These are phyloP conservation scores for Lactarius quietus DNA, from an alignment of 768 basidiomycete species.

Conservation along the genomic window DNA sequence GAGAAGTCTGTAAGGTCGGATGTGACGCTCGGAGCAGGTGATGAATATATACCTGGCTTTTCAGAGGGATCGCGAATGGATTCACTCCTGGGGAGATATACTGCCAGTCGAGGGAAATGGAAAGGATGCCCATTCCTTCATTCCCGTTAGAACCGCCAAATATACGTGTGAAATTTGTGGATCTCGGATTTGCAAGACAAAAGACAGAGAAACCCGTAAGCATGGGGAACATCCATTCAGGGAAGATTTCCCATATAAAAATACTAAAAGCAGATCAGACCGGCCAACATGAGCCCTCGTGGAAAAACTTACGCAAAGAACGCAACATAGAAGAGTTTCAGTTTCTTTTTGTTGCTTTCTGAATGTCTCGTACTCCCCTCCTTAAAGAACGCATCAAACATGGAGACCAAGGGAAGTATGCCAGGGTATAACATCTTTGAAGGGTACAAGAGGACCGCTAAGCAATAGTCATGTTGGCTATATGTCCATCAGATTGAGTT, in stretches of 20 bases:
- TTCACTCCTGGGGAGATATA: slow-evolving; percentile 35
- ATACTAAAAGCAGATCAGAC: slow-evolving; percentile 30
- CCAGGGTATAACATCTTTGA: slow-evolving; percentile 51
- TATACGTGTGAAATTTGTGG: slow-evolving; percentile 27
- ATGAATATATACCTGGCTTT: slow-evolving; percentile 36
- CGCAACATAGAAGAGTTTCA: slow-evolving; percentile 50
- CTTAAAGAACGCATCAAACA: slow-evolving; percentile 48
- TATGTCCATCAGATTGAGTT: neutral
- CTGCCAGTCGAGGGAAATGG: slow-evolving; percentile 31
- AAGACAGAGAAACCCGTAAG: slow-evolving; percentile 32
- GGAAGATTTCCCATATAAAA: slow-evolving; percentile 30
- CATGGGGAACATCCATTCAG: slow-evolving; percentile 26
- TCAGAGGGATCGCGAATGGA: slow-evolving; percentile 52
- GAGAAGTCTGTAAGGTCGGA: neutral
- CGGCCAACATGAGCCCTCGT: neutral
- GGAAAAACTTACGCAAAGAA: slow-evolving; percentile 33
- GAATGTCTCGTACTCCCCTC: slow-evolving; percentile 33
- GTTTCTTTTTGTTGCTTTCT: slow-evolving; percentile 36
- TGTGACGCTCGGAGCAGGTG: neutral
- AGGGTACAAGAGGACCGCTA: slow-evolving; percentile 48
- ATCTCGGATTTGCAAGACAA: slow-evolving; percentile 30
- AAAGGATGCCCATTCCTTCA: slow-evolving; percentile 30
- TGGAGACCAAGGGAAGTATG: slow-evolving; percentile 45
- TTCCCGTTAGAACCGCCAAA: slow-evolving; percentile 30
- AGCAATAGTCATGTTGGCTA: neutral